Percentiles rank a stretch among this genome's conserved stretches.
These are phyloP conservation scores for Trichoderma virens DNA, from an alignment of 495 filamentous ascomycete species.

Conservation along the genomic window DNA sequence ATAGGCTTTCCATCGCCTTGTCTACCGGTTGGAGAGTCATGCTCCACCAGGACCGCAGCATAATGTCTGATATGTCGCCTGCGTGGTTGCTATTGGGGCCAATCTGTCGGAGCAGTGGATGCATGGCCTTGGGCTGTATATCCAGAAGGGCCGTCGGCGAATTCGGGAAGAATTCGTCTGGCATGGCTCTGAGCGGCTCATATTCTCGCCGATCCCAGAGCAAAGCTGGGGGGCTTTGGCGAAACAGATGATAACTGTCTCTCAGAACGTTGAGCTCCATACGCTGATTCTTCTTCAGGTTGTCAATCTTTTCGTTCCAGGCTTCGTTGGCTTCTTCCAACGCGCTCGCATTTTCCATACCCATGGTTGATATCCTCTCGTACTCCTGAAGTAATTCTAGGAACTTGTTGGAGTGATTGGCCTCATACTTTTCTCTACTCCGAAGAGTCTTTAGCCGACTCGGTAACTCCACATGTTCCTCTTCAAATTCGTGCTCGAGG, in stretches of 20 bases:
- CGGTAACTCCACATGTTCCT: neutral
- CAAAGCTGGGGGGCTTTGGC: slow-evolving; percentile 40
- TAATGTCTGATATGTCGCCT: slow-evolving; percentile 31
- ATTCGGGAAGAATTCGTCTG: slow-evolving; percentile 49
- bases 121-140: slow-evolving; percentile 34
- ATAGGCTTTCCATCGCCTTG: slow-evolving; percentile 20
- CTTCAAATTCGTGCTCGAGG: slow-evolving; percentile 24
- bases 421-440: slow-evolving; percentile 21
- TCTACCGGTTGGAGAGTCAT: slow-evolving; percentile 16
- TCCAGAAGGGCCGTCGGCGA: slow-evolving; percentile 32
- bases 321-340: slow-evolving; percentile 14
- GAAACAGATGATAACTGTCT: slow-evolving; percentile 40
- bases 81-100: slow-evolving; percentile 25
- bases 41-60: slow-evolving; percentile 21
- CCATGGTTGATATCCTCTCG: slow-evolving; percentile 16
- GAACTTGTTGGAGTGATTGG: slow-evolving; percentile 15
- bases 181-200: slow-evolving; percentile 37
- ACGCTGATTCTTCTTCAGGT: slow-evolving; percentile 12
- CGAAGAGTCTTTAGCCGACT: slow-evolving; percentile 15
- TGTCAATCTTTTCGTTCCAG: slow-evolving; percentile 16
- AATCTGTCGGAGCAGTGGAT: slow-evolving; percentile 28
- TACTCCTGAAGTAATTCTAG: slow-evolving; percentile 21
- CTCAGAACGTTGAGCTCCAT: slow-evolving; percentile 25
- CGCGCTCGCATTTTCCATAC: slow-evolving; percentile 6
- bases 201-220: slow-evolving; percentile 57